These are phyloP conservation scores for Cercospora sp. DNA, from an alignment of 2,329 filamentous ascomycete genomes.

Conservation along the genomic window DNA sequence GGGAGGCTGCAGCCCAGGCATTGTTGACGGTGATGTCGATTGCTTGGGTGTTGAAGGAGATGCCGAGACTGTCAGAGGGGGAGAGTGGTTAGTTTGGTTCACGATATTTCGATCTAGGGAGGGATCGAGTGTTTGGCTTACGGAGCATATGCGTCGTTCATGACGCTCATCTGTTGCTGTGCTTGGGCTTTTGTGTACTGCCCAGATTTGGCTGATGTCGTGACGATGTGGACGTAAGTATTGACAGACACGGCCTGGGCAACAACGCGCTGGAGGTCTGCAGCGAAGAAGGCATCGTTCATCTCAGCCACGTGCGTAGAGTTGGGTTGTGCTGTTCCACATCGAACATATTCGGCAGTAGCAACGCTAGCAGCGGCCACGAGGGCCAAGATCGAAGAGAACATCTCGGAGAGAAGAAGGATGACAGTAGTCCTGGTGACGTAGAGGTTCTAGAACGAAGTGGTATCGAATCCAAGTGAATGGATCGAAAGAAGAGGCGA, in stretches of 20 bases:
- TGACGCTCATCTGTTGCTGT: constrained; percentile 20
- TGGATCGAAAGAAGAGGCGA: constrained; percentile 3
- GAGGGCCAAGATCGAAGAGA: constrained; percentile 17
- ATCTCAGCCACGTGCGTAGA: constrained; percentile 20
- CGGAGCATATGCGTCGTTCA: constrained; percentile 10
- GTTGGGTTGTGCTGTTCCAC: constrained; percentile 23
- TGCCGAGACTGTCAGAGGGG: constrained; percentile 40
- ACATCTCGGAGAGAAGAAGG: constrained; percentile 16
- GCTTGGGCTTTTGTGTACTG: constrained; percentile 43
- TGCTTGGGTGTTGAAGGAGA: constrained; percentile 48
- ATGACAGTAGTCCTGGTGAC: background rate
- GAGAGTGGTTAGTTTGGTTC: constrained; percentile 37
- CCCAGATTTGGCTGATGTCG: constrained; percentile 36
- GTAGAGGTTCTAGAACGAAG: background rate
- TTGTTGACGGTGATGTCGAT: constrained; percentile 54
- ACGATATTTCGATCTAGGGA: background rate
- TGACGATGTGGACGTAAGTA: constrained; percentile 46
- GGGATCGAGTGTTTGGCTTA: background rate
- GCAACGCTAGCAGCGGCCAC: constrained; percentile 18
- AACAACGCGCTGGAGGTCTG: constrained; percentile 12
- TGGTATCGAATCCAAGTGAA: constrained; percentile 11
- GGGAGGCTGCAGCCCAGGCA: constrained; percentile 52
- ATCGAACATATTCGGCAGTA: constrained; percentile 24
- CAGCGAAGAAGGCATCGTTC: constrained; percentile 23
- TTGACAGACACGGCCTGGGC: constrained; percentile 17